Conservation (phyloP, 371 early-diverging fungal genomes). For the Batkoa obscura region DNA sequence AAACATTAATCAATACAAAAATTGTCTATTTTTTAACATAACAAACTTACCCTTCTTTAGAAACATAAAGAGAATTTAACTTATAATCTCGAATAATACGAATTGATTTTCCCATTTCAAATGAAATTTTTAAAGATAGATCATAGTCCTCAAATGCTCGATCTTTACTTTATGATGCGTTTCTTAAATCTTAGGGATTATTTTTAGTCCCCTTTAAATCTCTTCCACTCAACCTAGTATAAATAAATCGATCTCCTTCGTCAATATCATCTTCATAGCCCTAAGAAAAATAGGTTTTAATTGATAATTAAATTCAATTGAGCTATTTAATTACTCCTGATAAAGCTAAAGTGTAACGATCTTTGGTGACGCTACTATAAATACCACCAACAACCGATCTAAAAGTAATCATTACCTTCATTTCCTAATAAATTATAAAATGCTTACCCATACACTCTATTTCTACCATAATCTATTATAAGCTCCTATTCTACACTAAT, state of each 20-base stretch:
- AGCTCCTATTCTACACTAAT: too few relatives aligned
- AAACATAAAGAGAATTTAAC: constrained; percentile 5
- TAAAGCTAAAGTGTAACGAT: constrained; percentile 13
- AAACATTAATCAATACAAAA: background rate
- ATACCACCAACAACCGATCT: constrained; percentile 14
- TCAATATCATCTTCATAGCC: constrained; percentile 19
- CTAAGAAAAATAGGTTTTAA: background rate
- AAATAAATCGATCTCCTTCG: constrained; percentile 12
- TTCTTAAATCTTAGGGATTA: constrained; percentile 17
- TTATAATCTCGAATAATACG: constrained; percentile 11
- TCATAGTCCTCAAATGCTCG: constrained; percentile 9
- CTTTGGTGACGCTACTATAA: constrained; percentile 7
- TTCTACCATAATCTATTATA: too few relatives aligned
- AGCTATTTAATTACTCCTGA: constrained; percentile 10
- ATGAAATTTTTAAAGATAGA: constrained; percentile 9
- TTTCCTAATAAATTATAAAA: too few relatives aligned
- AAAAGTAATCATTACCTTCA: too few relatives aligned
- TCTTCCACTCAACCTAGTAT: constrained; percentile 14
- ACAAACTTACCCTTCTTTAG: constrained; percentile 3
- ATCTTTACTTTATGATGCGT: constrained; percentile 14
- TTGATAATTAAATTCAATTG: background rate
- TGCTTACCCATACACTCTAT: too few relatives aligned
- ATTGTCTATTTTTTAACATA: background rate
- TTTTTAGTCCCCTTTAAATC: constrained; percentile 14
- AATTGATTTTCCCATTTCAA: constrained; percentile 8